Evolutionary conservation across 306 rosid genomes (phyloP), one percentile per base, ranked within the genome.

Genomic region (Morella rubra): DNA sequence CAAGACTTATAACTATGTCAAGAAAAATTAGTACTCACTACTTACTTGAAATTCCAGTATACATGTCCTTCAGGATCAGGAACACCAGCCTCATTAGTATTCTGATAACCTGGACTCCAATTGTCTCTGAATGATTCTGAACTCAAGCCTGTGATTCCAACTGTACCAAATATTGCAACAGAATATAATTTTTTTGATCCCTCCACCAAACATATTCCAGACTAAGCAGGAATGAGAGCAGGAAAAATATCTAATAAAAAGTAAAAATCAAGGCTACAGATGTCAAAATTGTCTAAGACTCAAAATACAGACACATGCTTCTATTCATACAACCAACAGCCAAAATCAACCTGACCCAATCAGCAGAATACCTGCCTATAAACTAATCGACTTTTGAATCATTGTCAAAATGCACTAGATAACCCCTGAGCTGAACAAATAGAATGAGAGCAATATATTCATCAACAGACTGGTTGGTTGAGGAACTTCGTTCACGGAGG

Each of bases 1-100:
- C 15, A 44, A 19, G 64, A 55, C 24, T 42, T 53, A 20, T 58
- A 22, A 22, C 49, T 47, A 55, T 52, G 40, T 45, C 65, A 77
- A 60, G 15, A 60, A 41, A 69, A 74, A 69, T 22, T 74, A 7
- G 13, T 9, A 11, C 50, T 40, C 61, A 76, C 19, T 16, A 52
- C 97, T 82, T 82, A 95, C 99, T 92, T 91, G 88, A 92, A 95
- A 89, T 86, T 62, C 99, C 99, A 95, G 81, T 61, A 77, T 47
- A 88, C 93, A 5, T 80, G 73, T 80, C 98, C 99, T 10, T 79
- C 76, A 61, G 89, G 66, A 77, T 84, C 90, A 53, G 99, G 99
- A 76, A 95, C 82, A 79, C 99, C 99, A 83, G 87, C 92, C 52
- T 82, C 62, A 37, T 92, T 90, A 44, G 99, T 95, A 60, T 77